phyloP scores from a whole-genome alignment of 106 monocot genomes.

The Apostasia shenzhenica region DNA sequence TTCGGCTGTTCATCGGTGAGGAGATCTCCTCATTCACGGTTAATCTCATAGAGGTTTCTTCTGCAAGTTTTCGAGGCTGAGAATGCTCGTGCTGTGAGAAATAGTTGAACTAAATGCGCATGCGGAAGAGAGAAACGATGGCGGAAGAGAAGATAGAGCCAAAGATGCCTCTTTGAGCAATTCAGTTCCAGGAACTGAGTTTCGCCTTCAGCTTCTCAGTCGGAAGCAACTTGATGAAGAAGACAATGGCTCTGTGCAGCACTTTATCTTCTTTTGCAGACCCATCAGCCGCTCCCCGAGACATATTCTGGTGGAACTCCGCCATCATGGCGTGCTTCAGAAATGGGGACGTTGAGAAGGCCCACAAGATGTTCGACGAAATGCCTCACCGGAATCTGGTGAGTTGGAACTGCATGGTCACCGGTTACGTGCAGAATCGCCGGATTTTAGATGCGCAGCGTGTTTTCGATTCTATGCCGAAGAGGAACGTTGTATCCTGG shows the following conservation, averaged over 20 bases:
- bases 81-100: too few species aligned
- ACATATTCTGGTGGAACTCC: conserved; percentile 54
- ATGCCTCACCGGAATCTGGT: conserved; percentile 58
- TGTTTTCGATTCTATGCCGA: conserved; percentile 43
- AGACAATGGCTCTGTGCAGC: not conserved
- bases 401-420: conserved; percentile 71
- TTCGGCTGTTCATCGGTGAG: too few species aligned
- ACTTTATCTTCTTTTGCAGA: not conserved
- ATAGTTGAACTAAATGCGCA: too few species aligned
- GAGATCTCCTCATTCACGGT: too few species aligned
- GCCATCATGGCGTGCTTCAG: conserved; percentile 39
- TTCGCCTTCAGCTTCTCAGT: too few species aligned
- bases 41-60: too few species aligned
- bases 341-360: conserved; percentile 25
- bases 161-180: too few species aligned
- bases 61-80: too few species aligned
- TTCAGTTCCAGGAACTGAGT: too few species aligned
- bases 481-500: conserved; percentile 41
- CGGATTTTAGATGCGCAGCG: conserved; percentile 24
- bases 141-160: too few species aligned
- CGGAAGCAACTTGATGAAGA: too few species aligned
- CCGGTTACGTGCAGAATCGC: conserved; percentile 29
- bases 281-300: conserved; percentile 5
- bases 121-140: too few species aligned
- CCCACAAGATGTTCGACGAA: conserved; percentile 33